Evolutionary conservation across 2,329 filamentous ascomycete genomes (phyloP), one percentile per base, ranked within the genome.

Genomic region (Fusarium duplospermum): DNA sequence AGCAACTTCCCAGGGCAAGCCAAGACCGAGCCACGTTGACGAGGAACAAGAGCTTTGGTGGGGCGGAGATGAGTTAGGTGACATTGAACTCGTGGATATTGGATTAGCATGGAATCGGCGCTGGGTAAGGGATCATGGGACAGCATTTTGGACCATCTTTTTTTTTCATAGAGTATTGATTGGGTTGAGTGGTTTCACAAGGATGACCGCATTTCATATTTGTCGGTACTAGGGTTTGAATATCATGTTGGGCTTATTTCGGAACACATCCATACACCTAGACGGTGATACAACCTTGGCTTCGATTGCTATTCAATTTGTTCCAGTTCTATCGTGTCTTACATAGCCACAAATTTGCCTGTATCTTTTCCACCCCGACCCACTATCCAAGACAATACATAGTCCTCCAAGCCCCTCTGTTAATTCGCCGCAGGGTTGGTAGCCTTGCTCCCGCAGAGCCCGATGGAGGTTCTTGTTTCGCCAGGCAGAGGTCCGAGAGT

Each of bases 11-110:
- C 4, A 80, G 87, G 62, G 81, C 81, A 36, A 87, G 84, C 65
- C 80, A 85, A 69, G 84, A 86, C 62, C 81, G 84, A 63, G 87
- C 87, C 13, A 83, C 83, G 7, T 71, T 87, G 66, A 87, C 85
- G 29, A 84, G 87, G 75, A 87, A 83, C 74, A 84, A 84, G 79
- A 88, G 87, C 72, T 88, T 87, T 66, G 83, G 86, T 16, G 86
- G 87, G 2, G 80, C 83, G 24, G 87, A 89, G 78, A 78, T 78
- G 77, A 62, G 74, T 59, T 79, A 63, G 47, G 47, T 29, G 11
- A 52, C 47, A 52, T 29, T 52, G 47, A n/a, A 66, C 20, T 38
- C 20, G 14, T 2, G 45, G 29, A 4, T 40, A 31, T 62, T 35
- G 42, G 33, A 24, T 11, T 35, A 42, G 60, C 60, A 65, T 72